Evolutionary conservation across 352 stramenopile genomes (phyloP).

Genomic region (Globisporangium cylindrosporum): DNA sequence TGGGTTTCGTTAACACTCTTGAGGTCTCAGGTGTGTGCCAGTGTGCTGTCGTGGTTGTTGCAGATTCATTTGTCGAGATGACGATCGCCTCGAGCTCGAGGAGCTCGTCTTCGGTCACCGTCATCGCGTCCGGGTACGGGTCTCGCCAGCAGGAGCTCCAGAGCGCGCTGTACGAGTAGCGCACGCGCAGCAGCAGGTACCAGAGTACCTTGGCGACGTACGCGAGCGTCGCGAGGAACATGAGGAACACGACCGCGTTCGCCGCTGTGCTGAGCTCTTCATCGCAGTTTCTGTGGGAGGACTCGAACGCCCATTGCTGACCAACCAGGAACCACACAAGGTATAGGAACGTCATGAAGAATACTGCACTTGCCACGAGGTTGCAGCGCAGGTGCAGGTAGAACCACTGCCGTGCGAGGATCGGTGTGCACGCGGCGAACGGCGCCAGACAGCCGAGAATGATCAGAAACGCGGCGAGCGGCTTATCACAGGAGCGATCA

Average conservation of each 20-base stretch:
- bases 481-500: constrained; percentile 25
- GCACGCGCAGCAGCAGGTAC: constrained; percentile 34
- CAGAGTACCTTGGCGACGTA: constrained; percentile 38
- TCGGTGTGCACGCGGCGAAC: constrained; percentile 29
- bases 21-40: not conserved
- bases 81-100: constrained; percentile 19
- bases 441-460: constrained; percentile 29
- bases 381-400: constrained; percentile 36
- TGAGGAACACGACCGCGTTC: constrained; percentile 31
- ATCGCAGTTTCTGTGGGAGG: constrained; percentile 30
- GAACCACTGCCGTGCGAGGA: constrained; percentile 40
- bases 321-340: constrained; percentile 31
- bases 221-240: constrained; percentile 27
- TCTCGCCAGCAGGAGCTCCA: constrained; percentile 30
- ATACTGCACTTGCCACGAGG: constrained; percentile 15
- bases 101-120: constrained; percentile 25
- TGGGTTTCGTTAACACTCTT: not conserved
- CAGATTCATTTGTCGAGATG: not conserved
- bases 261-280: constrained; percentile 29
- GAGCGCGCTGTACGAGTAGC: constrained; percentile 32
- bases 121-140: constrained; percentile 29
- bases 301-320: constrained; percentile 33
- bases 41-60: not conserved
- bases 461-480: constrained; percentile 28
- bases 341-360: constrained; percentile 23